Percentiles rank a stretch among this genome's conserved stretches.
Conservation (phyloP, 2,329 filamentous ascomycete species). For the Neofusicoccum sp. region DNA sequence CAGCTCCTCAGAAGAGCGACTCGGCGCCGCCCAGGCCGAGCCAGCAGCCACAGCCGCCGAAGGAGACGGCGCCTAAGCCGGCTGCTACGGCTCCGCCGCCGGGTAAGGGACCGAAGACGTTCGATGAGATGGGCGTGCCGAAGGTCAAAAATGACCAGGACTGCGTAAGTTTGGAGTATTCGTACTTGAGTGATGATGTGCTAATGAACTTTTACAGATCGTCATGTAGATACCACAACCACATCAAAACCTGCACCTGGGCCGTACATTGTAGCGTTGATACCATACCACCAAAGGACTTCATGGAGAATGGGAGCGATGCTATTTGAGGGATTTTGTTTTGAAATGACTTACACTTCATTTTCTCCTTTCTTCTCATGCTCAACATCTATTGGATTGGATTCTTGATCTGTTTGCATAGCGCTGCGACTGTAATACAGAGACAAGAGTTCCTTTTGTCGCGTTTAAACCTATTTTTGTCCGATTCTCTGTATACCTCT, state of each 20-base stretch:
- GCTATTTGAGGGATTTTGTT: background rate
- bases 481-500: constrained; percentile 8
- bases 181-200: background rate
- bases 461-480: background rate
- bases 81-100: constrained; percentile 27
- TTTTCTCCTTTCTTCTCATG: background rate
- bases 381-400: background rate
- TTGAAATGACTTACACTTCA: background rate
- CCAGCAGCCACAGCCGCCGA: constrained; percentile 27
- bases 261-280: constrained; percentile 8
- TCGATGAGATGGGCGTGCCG: constrained; percentile 97
- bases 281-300: background rate
- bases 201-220: constrained; percentile 26
- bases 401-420: constrained; percentile 12
- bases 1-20: constrained; percentile 15
- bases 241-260: background rate
- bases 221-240: constrained; percentile 26
- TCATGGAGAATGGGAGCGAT: constrained; percentile 2
- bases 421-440: constrained; percentile 12
- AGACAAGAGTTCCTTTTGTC: background rate
- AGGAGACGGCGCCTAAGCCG: constrained; percentile 33
- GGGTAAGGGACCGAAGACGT: constrained; percentile 76
- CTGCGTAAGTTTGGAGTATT: constrained; percentile 69
- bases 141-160: constrained; percentile 81
- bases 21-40: constrained; percentile 14